Evolutionary conservation across 352 stramenopile species (phyloP).

Genomic region (Peronospora belbahrii): DNA sequence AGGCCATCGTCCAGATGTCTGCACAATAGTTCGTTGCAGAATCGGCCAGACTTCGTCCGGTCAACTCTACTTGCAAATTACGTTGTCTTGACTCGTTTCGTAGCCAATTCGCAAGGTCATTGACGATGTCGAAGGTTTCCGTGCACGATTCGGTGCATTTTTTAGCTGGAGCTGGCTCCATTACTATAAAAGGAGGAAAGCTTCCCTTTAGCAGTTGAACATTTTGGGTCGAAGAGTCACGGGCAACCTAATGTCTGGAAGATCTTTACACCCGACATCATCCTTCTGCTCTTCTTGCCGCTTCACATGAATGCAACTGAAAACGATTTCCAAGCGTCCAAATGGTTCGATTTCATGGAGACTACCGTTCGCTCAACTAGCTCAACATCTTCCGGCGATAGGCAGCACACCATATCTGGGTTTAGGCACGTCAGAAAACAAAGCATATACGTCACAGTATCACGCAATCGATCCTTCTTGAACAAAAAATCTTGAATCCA

Average conservation of each 20-base stretch:
- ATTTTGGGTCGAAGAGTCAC: background rate
- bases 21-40: slow-evolving; percentile 11
- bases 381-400: slow-evolving; percentile 30
- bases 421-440: slow-evolving; percentile 54
- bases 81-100: slow-evolving; percentile 5
- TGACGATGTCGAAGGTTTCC: slow-evolving; percentile 8
- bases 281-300: slow-evolving; percentile 49
- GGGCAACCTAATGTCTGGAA: slow-evolving; percentile 4
- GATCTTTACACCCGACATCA: slow-evolving; percentile 18
- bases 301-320: slow-evolving; percentile 42
- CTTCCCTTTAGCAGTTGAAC: slow-evolving; percentile 30
- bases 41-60: background rate
- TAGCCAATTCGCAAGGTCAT: slow-evolving; percentile 24
- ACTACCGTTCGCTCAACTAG: slow-evolving; percentile 18
- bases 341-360: slow-evolving; percentile 17
- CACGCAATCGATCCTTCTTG: slow-evolving; percentile 29
- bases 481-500: slow-evolving; percentile 53
- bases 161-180: slow-evolving; percentile 23
- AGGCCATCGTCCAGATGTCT: slow-evolving; percentile 17
- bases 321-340: slow-evolving; percentile 33
- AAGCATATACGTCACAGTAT: slow-evolving; percentile 62
- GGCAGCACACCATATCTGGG: slow-evolving; percentile 40
- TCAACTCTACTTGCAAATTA: slow-evolving; percentile 15
- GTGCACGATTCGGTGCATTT: slow-evolving; percentile 3
- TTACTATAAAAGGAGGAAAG: slow-evolving; percentile 23